Conservation (phyloP, 2,329 filamentous ascomycete genomes). For the Elsinoe arachidis region DNA sequence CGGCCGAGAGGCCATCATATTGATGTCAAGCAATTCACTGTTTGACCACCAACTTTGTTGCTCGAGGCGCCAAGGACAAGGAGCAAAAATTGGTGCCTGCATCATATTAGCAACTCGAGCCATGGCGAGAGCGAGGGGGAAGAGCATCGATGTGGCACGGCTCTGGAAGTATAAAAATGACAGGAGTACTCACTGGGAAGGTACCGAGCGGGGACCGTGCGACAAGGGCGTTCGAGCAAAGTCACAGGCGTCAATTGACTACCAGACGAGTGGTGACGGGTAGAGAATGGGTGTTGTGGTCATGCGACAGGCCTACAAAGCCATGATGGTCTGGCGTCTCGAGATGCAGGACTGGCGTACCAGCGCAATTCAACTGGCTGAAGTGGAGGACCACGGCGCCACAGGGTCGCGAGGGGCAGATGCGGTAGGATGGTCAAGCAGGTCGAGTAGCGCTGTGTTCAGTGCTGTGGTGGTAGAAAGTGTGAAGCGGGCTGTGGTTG, state of each 20-base stretch:
- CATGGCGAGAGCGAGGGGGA: neutral
- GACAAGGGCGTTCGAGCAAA: neutral
- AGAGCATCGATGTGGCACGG: neutral
- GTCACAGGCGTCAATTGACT: neutral
- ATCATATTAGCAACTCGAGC: neutral
- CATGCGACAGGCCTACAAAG: neutral
- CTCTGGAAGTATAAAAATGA: neutral
- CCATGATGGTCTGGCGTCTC: constrained; percentile 9
- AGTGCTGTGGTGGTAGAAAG: neutral
- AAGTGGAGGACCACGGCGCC: neutral
- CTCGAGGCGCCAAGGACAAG: neutral
- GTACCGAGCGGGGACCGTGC: neutral
- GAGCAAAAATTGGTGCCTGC: neutral
- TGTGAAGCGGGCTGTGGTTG: neutral
- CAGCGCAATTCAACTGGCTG: neutral
- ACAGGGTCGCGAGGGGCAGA: neutral
- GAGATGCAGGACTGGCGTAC: neutral
- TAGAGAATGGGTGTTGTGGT: neutral
- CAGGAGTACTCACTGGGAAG: neutral
- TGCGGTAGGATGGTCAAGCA: neutral
- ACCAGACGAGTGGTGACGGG: neutral
- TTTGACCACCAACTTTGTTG: neutral
- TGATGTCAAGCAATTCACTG: neutral
- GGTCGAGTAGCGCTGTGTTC: neutral
- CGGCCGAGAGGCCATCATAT: constrained; percentile 3